Conservation (phyloP, 441 rosid genomes). For the Kokia cookei region DNA sequence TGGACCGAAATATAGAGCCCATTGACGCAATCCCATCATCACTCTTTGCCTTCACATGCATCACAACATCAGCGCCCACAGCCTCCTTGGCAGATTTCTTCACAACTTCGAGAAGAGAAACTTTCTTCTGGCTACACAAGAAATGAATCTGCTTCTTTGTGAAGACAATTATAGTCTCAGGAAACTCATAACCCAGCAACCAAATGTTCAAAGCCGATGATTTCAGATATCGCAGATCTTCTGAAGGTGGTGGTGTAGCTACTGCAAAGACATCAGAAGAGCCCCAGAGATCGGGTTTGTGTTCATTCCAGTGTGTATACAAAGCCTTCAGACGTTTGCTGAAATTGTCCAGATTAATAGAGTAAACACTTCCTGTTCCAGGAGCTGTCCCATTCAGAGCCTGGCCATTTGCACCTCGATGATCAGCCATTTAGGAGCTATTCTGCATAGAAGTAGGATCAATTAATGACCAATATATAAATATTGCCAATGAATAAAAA, state of each 20-base stretch:
- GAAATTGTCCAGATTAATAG: slow-evolving; percentile 47
- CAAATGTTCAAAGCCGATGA: slow-evolving; percentile 65
- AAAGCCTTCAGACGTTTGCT: slow-evolving; percentile 38
- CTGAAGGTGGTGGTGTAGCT: slow-evolving; percentile 60
- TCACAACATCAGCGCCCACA: slow-evolving; percentile 41
- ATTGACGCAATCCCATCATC: slow-evolving; percentile 42
- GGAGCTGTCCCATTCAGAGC: slow-evolving; percentile 38
- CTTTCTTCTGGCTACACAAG: slow-evolving; percentile 57
- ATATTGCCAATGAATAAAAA: background rate
- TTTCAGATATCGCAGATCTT: slow-evolving; percentile 54
- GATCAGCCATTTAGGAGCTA: slow-evolving; percentile 41
- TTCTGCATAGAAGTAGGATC: background rate
- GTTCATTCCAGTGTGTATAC: slow-evolving; percentile 47
- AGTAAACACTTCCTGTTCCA: slow-evolving; percentile 30
- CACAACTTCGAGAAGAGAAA: slow-evolving; percentile 44
- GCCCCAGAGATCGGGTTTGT: slow-evolving; percentile 47
- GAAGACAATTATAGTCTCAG: slow-evolving; percentile 69
- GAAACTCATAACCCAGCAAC: slow-evolving; percentile 71
- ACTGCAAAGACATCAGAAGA: slow-evolving; percentile 43
- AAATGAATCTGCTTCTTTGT: slow-evolving; percentile 56
- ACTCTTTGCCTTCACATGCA: slow-evolving; percentile 46
- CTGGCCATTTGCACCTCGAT: slow-evolving; percentile 37
- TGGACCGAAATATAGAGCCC: slow-evolving; percentile 43
- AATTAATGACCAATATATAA: background rate
- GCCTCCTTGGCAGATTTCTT: slow-evolving; percentile 46